Conservation (phyloP, 352 stramenopile species). For the Globisporangium acanthophoron region DNA sequence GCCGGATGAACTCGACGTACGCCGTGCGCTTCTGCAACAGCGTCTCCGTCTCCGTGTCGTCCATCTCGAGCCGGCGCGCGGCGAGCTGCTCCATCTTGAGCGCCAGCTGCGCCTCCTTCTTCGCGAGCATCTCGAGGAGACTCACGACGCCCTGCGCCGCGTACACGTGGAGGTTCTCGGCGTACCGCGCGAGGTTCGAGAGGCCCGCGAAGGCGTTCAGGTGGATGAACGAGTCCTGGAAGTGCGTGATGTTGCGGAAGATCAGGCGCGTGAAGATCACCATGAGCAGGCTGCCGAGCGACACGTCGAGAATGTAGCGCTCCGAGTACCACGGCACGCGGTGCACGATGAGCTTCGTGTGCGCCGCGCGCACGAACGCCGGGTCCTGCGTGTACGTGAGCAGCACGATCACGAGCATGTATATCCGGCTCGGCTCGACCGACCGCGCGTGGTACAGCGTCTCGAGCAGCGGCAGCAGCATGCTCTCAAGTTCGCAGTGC, state of each 20-base stretch:
- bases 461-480: conserved; percentile 65
- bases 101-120: conserved; percentile 64
- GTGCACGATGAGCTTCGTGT: conserved; percentile 51
- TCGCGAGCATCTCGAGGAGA: conserved; percentile 66
- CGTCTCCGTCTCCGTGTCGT: conserved; percentile 36
- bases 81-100: conserved; percentile 34
- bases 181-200: conserved; percentile 67
- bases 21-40: conserved; percentile 47
- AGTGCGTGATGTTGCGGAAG: conserved; percentile 74
- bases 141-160: conserved; percentile 65
- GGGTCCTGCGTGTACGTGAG: conserved; percentile 61
- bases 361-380: conserved; percentile 53
- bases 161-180: conserved; percentile 69
- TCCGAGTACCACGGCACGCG: conserved; percentile 75
- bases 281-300: conserved; percentile 67
- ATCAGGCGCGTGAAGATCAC: conserved; percentile 75
- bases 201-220: conserved; percentile 66
- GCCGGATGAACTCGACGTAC: conserved; percentile 75
- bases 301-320: conserved; percentile 73
- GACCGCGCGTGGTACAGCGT: conserved; percentile 63
- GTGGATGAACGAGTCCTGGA: conserved; percentile 78
- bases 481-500: conserved; percentile 33
- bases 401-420: conserved; percentile 69
- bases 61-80: background rate
- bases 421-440: conserved; percentile 58